phyloP scores from a whole-genome alignment of 805 yeast genomes.

The Yarrowia bubula region DNA sequence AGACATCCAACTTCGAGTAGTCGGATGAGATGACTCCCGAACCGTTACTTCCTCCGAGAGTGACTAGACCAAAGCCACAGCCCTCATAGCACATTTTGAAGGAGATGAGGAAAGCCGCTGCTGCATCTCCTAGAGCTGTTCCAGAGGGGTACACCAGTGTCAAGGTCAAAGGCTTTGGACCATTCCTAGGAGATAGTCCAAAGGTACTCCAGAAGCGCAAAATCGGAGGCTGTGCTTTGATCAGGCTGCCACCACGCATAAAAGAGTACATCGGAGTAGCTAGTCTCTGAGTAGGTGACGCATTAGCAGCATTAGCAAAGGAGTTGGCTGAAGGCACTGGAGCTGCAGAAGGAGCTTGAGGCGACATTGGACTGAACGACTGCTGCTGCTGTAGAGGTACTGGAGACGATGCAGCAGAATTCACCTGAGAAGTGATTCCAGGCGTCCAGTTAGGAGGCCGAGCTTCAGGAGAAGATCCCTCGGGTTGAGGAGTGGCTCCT shows the following conservation, averaged over 20 bases:
- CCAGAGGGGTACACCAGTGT: slow-evolving; percentile 37
- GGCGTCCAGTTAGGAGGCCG: slow-evolving; percentile 16
- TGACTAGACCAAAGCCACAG: slow-evolving; percentile 39
- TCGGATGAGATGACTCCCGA: not conserved
- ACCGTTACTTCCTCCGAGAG: slow-evolving; percentile 25
- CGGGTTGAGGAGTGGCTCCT: slow-evolving; percentile 17
- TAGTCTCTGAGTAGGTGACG: slow-evolving; percentile 6
- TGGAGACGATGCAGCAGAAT: slow-evolving; percentile 1
- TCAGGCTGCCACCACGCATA: slow-evolving; percentile 33
- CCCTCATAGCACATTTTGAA: slow-evolving; percentile 40
- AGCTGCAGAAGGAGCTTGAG: not conserved
- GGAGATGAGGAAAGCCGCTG: slow-evolving; percentile 32
- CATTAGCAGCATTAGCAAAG: slow-evolving; percentile 2
- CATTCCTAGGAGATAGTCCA: slow-evolving; percentile 40
- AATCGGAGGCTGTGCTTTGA: slow-evolving; percentile 42
- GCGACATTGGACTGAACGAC: not conserved
- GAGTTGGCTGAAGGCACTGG: slow-evolving; percentile 2
- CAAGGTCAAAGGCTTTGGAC: slow-evolving; percentile 36
- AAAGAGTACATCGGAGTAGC: slow-evolving; percentile 38
- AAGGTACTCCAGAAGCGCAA: slow-evolving; percentile 43
- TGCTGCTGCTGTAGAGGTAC: not conserved
- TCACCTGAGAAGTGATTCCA: slow-evolving; percentile 12
- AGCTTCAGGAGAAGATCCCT: slow-evolving; percentile 9
- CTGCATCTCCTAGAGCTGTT: slow-evolving; percentile 32
- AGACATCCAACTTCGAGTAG: not conserved